phyloP scores from a whole-genome alignment of 768 basidiomycete genomes.

The Tulasnella sp. region DNA sequence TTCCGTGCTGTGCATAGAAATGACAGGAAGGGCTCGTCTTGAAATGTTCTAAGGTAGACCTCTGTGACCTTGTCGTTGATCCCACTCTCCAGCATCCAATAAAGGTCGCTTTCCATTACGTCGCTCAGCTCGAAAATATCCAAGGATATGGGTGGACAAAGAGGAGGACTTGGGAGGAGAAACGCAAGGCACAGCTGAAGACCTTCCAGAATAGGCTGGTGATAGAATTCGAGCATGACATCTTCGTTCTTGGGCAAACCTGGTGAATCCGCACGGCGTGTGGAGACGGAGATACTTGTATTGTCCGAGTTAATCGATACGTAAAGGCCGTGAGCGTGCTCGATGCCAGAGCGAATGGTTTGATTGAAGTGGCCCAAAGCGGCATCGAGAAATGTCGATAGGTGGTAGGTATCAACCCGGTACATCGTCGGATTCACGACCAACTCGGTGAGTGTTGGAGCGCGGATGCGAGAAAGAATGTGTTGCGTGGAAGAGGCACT shows the following conservation, averaged over 20 bases:
- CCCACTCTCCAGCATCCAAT: neutral
- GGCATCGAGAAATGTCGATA: neutral
- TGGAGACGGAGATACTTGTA: too few relatives aligned
- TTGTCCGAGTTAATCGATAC: too few relatives aligned
- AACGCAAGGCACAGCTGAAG: neutral
- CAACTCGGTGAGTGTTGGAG: neutral
- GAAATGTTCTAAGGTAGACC: neutral
- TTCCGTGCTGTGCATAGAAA: neutral
- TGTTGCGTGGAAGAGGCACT: neutral
- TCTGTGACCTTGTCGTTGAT: neutral
- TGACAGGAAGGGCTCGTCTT: neutral
- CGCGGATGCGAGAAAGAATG: neutral
- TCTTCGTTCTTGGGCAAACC: too few relatives aligned
- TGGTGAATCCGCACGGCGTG: too few relatives aligned
- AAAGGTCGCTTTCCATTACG: neutral
- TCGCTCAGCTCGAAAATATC: neutral
- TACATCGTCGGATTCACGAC: neutral
- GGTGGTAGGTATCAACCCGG: neutral
- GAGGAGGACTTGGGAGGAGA: neutral
- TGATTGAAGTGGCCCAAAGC: neutral
- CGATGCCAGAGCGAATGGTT: neutral
- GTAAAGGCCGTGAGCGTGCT: too few relatives aligned
- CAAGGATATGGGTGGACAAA: neutral
- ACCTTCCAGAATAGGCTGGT: neutral
- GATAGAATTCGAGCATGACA: neutral